Percentiles rank a stretch among this genome's conserved stretches.
phyloP scores from a whole-genome alignment of 2,329 filamentous ascomycete genomes.

The Phyllosticta capitalensis region DNA sequence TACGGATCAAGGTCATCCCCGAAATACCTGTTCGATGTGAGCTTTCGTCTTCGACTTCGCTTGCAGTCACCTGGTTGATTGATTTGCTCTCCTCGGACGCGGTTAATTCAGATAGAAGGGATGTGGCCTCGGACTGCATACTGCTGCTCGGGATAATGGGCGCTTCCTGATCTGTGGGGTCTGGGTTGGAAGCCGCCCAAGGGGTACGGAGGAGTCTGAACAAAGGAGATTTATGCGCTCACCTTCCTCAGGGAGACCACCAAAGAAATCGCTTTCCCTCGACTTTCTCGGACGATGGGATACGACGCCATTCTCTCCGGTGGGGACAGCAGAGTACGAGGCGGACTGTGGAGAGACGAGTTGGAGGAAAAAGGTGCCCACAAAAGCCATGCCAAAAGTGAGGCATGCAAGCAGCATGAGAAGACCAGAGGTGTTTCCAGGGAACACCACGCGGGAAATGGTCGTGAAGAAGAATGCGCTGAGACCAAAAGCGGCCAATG shows the following conservation, averaged over 20 bases:
- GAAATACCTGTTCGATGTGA: constrained; percentile 84
- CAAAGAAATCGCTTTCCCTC: constrained; percentile 31
- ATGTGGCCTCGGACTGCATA: constrained; percentile 68
- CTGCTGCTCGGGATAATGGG: constrained; percentile 15
- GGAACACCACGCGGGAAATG: constrained; percentile 66
- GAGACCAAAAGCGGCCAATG: constrained; percentile 82
- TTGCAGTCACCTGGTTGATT: constrained; percentile 43
- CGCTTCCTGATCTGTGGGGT: constrained; percentile 7
- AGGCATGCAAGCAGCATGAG: constrained; percentile 71
- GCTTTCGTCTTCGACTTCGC: constrained; percentile 55
- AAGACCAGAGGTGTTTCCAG: constrained; percentile 73
- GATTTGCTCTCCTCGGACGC: constrained; percentile 8
- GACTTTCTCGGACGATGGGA: constrained; percentile 38
- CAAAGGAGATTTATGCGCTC: constrained; percentile 32
- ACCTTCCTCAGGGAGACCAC: constrained; percentile 53
- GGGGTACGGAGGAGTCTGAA: constrained; percentile 3
- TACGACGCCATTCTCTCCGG: constrained; percentile 32
- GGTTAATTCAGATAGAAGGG: constrained; percentile 55
- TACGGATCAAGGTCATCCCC: constrained; percentile 63
- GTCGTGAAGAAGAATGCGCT: constrained; percentile 95
- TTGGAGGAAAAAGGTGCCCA: constrained; percentile 76
- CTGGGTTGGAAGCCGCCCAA: constrained; percentile 8
- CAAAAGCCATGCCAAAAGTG: constrained; percentile 64
- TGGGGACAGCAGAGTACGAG: constrained; percentile 48
- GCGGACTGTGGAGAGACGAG: constrained; percentile 51